Percentiles rank a stretch among this genome's conserved stretches.
Evolutionary conservation across 2,329 filamentous ascomycete species (phyloP).

Genomic region (Pyrenochaeta sp.): DNA sequence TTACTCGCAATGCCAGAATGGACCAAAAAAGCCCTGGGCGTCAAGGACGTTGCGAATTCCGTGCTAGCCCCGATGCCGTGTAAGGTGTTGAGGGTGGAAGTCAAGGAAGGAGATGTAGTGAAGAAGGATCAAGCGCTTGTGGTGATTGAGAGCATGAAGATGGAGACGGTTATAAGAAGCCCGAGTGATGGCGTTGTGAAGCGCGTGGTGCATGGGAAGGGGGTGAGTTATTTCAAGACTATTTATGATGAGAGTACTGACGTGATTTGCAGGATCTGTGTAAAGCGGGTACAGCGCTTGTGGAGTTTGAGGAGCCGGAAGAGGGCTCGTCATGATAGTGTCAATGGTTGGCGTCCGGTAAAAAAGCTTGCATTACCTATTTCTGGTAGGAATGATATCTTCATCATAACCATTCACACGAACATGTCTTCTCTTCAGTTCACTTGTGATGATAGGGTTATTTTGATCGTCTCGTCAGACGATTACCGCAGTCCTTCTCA

Average conservation of each 20-base stretch:
- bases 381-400: no score
- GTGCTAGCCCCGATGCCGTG: conserved; percentile 97
- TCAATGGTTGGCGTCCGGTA: no score
- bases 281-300: conserved; percentile 57
- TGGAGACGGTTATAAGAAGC: conserved; percentile 64
- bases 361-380: no score
- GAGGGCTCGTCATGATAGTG: background rate
- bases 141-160: conserved; percentile 67
- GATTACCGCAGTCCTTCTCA: no score
- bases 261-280: conserved; percentile 34
- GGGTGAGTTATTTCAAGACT: conserved; percentile 23
- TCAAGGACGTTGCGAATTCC: conserved; percentile 81
- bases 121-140: conserved; percentile 87
- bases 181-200: conserved; percentile 58
- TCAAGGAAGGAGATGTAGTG: conserved; percentile 80
- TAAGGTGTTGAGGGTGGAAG: conserved; percentile 91
- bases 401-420: no score
- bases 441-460: no score
- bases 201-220: conserved; percentile 59
- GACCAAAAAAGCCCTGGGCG: conserved; percentile 86
- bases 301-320: conserved; percentile 38
- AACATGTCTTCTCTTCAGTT: no score
- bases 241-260: background rate
- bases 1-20: conserved; percentile 71
- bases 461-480: no score